Evolutionary conservation across 2,329 filamentous ascomycete species (phyloP).

Genomic region (Sporothrix curviconia): DNA sequence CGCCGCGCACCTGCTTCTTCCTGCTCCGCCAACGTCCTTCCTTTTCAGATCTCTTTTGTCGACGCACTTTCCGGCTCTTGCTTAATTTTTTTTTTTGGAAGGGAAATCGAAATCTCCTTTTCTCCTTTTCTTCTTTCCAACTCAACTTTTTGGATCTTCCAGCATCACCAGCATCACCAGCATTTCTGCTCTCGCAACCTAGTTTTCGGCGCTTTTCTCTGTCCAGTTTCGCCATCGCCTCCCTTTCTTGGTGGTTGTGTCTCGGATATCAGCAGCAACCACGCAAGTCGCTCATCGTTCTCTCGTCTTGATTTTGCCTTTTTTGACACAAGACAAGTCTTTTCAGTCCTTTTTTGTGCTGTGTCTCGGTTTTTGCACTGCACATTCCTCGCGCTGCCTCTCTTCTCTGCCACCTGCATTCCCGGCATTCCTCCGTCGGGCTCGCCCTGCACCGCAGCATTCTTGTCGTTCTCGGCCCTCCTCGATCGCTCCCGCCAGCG

Average conservation of each 20-base stretch:
- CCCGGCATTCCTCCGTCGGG: conserved; percentile 13
- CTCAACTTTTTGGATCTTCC: background rate
- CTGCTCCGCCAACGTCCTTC: background rate
- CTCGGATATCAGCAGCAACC: conserved; percentile 5
- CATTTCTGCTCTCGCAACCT: background rate
- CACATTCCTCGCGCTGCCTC: background rate
- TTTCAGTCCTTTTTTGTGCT: background rate
- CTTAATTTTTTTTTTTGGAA: background rate
- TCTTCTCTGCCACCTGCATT: background rate
- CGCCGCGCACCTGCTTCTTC: conserved; percentile 8
- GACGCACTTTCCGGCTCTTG: background rate
- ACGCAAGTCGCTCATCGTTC: background rate
- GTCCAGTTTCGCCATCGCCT: background rate
- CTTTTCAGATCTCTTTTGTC: background rate
- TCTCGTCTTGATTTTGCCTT: background rate
- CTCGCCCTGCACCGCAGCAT: background rate
- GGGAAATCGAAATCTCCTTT: too few relatives aligned
- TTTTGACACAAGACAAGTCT: too few relatives aligned
- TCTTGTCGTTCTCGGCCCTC: background rate
- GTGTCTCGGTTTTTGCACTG: background rate
- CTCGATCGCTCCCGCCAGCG: background rate
- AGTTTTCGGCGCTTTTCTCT: background rate
- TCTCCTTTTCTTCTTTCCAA: background rate
- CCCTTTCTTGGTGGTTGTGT: conserved; percentile 4
- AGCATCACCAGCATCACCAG: too few relatives aligned